Evolutionary conservation across 2,329 filamentous ascomycete genomes (phyloP).

Genomic region (Cladorrhinum sp.): DNA sequence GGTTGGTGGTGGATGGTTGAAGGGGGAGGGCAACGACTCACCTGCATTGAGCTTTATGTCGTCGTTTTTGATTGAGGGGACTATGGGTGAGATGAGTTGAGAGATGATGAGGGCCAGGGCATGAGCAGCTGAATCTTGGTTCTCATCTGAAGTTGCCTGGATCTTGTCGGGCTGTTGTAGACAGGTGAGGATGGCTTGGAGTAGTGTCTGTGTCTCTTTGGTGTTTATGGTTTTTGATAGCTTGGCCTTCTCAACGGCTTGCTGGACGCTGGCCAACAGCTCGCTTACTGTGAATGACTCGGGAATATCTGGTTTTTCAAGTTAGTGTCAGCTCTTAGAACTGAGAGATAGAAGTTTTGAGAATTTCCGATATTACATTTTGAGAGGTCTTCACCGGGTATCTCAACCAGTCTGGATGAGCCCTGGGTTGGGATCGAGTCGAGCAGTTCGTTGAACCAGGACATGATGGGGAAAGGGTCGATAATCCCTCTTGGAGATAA

Average conservation of each 20-base stretch:
- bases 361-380: conserved; percentile 2
- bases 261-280: background rate
- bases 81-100: conserved; percentile 14
- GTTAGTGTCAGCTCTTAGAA: background rate
- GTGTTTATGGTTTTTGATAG: background rate
- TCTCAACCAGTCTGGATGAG: background rate
- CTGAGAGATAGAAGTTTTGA: background rate
- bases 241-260: background rate
- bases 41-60: conserved; percentile 1
- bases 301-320: conserved; percentile 8
- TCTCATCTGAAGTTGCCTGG: background rate
- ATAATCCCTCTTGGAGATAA: no score
- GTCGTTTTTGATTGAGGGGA: background rate
- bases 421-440: background rate
- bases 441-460: conserved; percentile 14
- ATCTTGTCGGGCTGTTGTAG: conserved; percentile 9
- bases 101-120: conserved; percentile 9
- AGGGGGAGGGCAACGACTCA: background rate
- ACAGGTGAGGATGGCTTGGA: conserved; percentile 17
- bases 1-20: no score
- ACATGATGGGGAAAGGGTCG: conserved; percentile 1
- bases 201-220: background rate
- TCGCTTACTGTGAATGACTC: conserved; percentile 14
- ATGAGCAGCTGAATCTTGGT: background rate
- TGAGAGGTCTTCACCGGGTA: conserved; percentile 5